Evolutionary conservation across 2,329 filamentous ascomycete species (phyloP).

Genomic region (Pyricularia sp.): DNA sequence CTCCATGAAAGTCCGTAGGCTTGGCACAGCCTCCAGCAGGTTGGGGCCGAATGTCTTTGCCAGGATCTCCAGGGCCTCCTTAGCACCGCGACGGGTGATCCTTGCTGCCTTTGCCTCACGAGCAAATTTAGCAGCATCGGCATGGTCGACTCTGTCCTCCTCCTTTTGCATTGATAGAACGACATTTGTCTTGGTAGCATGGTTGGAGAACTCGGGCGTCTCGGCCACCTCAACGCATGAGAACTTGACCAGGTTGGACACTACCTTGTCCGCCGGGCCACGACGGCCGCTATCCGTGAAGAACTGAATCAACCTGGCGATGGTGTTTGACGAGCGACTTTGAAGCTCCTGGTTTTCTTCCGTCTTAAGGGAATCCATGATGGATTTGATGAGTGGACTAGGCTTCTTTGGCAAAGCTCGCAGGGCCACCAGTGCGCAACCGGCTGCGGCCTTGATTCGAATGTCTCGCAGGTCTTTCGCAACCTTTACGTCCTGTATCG

Average conservation of each 20-base stretch:
- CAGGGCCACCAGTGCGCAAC: constrained; percentile 83
- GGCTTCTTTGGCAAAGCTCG: constrained; percentile 86
- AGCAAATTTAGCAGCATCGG: constrained; percentile 84
- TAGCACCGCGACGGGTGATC: constrained; percentile 85
- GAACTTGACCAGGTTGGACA: constrained; percentile 92
- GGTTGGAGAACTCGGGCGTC: constrained; percentile 86
- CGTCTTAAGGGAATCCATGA: constrained; percentile 97
- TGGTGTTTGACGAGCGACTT: constrained; percentile 72
- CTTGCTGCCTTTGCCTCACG: constrained; percentile 80
- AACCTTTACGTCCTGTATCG: constrained; percentile 69
- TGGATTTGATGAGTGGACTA: constrained; percentile 82
- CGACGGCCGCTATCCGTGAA: constrained; percentile 73
- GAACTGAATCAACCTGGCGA: constrained; percentile 76
- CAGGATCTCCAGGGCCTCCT: constrained; percentile 85
- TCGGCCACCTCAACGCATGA: constrained; percentile 97
- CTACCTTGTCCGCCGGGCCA: constrained; percentile 89
- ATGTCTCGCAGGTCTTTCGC: constrained; percentile 77
- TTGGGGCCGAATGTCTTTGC: constrained; percentile 68
- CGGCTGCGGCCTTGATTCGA: constrained; percentile 77
- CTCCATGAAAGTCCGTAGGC: constrained; percentile 72
- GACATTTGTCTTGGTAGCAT: constrained; percentile 66
- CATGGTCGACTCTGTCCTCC: constrained; percentile 87
- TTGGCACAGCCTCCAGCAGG: constrained; percentile 77
- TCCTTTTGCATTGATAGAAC: constrained; percentile 95
- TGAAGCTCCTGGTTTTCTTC: constrained; percentile 90